Evolutionary conservation across 2,329 filamentous ascomycete species (phyloP).

Genomic region (Nemania sp.): DNA sequence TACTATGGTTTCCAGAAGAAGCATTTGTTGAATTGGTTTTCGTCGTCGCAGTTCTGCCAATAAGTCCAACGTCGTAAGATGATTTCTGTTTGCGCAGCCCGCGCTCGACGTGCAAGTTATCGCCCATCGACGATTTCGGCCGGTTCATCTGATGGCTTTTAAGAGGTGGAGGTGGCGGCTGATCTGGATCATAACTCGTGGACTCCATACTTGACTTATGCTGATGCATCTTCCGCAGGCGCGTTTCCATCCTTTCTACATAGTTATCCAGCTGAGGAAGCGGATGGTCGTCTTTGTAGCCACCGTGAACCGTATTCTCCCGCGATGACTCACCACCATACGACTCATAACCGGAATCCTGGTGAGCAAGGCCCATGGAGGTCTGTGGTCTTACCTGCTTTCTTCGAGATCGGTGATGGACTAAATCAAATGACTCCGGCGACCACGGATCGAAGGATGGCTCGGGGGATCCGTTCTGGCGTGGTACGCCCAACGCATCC

Average conservation of each 20-base stretch:
- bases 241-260: slow-evolving; percentile 87
- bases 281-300: slow-evolving; percentile 54
- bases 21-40: slow-evolving; percentile 84
- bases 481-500: slow-evolving; percentile 76
- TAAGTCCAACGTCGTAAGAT: slow-evolving; percentile 74
- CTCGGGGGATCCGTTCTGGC: slow-evolving; percentile 58
- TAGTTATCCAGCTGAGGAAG: slow-evolving; percentile 81
- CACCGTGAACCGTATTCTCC: slow-evolving; percentile 47
- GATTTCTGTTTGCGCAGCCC: slow-evolving; percentile 69
- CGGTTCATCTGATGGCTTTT: slow-evolving; percentile 56
- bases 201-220: slow-evolving; percentile 51
- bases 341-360: slow-evolving; percentile 65
- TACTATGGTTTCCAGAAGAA: slow-evolving; percentile 72
- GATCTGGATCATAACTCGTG: slow-evolving; percentile 42
- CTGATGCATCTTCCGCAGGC: slow-evolving; percentile 72
- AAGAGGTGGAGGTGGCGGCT: slow-evolving; percentile 43
- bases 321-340: slow-evolving; percentile 59
- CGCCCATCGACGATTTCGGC: slow-evolving; percentile 62
- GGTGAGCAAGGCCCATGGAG: slow-evolving; percentile 68
- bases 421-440: slow-evolving; percentile 77
- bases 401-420: slow-evolving; percentile 47
- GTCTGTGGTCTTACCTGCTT: slow-evolving; percentile 64
- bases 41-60: slow-evolving; percentile 82
- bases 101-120: slow-evolving; percentile 44
- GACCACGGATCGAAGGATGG: slow-evolving; percentile 78